Base-by-base conservation (phyloP, 129 eudicot genomes). In the Centrapalus pauciflorus region DNA sequence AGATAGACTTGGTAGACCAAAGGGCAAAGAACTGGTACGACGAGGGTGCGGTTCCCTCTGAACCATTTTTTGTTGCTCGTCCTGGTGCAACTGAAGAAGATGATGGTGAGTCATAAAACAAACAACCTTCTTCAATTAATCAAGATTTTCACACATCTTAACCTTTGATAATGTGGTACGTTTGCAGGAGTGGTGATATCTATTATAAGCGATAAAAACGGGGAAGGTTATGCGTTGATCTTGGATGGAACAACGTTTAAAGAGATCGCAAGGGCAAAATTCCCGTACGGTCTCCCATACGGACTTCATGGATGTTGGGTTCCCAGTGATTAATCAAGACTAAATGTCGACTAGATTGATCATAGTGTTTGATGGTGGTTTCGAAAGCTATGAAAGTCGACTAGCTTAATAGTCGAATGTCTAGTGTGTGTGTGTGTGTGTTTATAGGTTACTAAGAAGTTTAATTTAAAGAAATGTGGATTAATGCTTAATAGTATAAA, bases 251-350 rank as follows among this genome's bases (percentile, higher is more conserved):
- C 87, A 16, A 80, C 93, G 1, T 94, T 89, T 67, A 85, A 89
- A 80, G 99, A 94, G 76, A 89, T 94, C 19, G 96, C 99, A 21
- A 81, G 99, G 79, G 99, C 99, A 0, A 89, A 89, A 61, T 94
- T 94, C 66, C 97, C 99, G 0, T 94, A 94, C 37, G 95, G 96
- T n/a, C 95, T 94, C 32, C 99, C 99, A 1, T 89, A 89, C 63
- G 99, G 99, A 4, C 83, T 94, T 37, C 99, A 94, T 76, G 99
- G 99, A 48, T 87, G 95, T 32, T 94, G 99, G 99, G 95, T 94
- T 65, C 95, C 99, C 1, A 86, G 83, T 43, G 69, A 40, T 50
- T 79, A 71, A 57, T 41, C 32, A 66, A 20, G 55, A 45, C 40
- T 46, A 23, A 40, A 73, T 45, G 24, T n/a, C n/a, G n/a, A n/a